Conservation (phyloP, 1,284 basidiomycete genomes). For the Leccinum griseonigrum region DNA sequence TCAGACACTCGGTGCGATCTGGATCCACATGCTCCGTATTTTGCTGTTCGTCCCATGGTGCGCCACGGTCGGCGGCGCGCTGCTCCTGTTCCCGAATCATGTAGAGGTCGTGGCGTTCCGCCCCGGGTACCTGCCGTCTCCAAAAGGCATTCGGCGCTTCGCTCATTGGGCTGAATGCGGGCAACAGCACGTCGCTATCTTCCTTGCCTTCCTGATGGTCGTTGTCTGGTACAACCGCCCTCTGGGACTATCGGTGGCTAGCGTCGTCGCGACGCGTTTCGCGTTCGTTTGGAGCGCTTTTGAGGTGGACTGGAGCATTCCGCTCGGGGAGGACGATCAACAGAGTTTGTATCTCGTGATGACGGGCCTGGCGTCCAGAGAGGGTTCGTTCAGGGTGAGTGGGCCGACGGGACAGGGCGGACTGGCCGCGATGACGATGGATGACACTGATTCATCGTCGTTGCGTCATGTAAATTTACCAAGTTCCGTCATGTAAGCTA, state of each 20-base stretch:
- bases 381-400: conserved; percentile 4
- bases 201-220: conserved; percentile 32
- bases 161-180: conserved; percentile 45
- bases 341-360: conserved; percentile 44
- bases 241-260: conserved; percentile 29
- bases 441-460: not conserved
- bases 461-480: not conserved
- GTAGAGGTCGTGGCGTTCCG: conserved; percentile 41
- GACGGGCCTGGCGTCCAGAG: conserved; percentile 16
- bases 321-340: conserved; percentile 43
- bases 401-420: not conserved
- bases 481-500: not conserved
- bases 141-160: conserved; percentile 40
- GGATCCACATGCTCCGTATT: conserved; percentile 15
- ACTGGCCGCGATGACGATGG: not conserved
- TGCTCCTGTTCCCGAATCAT: conserved; percentile 40
- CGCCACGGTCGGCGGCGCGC: conserved; percentile 41
- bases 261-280: conserved; percentile 32
- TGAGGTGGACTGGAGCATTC: conserved; percentile 30
- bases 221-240: conserved; percentile 30
- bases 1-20: not conserved
- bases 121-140: conserved; percentile 38
- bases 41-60: conserved; percentile 50
- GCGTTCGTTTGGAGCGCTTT: conserved; percentile 40
- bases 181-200: conserved; percentile 41